Conservation (phyloP, 2,329 filamentous ascomycete species). For the Penicillium sp. region DNA sequence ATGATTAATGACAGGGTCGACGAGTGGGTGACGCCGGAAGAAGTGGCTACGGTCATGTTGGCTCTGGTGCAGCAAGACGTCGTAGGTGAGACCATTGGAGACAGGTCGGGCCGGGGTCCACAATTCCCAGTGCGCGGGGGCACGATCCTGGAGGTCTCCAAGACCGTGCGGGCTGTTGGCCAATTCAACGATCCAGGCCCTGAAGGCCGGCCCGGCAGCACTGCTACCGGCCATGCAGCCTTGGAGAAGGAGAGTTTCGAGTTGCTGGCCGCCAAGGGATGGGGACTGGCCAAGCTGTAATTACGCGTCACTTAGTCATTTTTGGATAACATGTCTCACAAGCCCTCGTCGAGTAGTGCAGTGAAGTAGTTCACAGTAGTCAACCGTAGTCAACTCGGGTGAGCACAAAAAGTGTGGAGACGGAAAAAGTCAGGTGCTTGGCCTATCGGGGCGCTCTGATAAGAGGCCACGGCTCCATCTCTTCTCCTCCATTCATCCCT, state of each 20-base stretch:
- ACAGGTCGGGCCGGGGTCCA: conserved; percentile 28
- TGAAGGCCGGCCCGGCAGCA: conserved; percentile 45
- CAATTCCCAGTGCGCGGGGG: conserved; percentile 46
- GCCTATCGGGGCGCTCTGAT: conserved; percentile 11
- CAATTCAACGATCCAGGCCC: conserved; percentile 56
- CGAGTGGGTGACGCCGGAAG: conserved; percentile 59
- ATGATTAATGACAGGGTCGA: conserved; percentile 50
- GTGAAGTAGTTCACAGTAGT: too few relatives aligned
- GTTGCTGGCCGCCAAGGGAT: conserved; percentile 48
- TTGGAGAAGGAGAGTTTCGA: conserved; percentile 51
- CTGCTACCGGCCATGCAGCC: conserved; percentile 41
- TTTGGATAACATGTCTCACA: conserved; percentile 4
- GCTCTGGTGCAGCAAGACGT: conserved; percentile 52
- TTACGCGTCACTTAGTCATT: conserved; percentile 4
- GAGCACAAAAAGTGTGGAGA: conserved; percentile 1
- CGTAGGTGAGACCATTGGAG: conserved; percentile 36
- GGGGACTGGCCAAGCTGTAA: conserved; percentile 44
- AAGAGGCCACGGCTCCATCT: conserved; percentile 17
- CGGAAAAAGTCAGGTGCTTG: conserved; percentile 14
- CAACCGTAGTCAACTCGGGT: too few relatives aligned
- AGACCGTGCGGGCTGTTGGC: conserved; percentile 52
- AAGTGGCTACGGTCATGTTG: conserved; percentile 60
- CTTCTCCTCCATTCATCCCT: conserved; percentile 7
- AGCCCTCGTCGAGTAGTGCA: too few relatives aligned
- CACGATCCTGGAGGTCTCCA: conserved; percentile 57